Conservation (phyloP, 257 asterid species). For the Cruciata laevipes region DNA sequence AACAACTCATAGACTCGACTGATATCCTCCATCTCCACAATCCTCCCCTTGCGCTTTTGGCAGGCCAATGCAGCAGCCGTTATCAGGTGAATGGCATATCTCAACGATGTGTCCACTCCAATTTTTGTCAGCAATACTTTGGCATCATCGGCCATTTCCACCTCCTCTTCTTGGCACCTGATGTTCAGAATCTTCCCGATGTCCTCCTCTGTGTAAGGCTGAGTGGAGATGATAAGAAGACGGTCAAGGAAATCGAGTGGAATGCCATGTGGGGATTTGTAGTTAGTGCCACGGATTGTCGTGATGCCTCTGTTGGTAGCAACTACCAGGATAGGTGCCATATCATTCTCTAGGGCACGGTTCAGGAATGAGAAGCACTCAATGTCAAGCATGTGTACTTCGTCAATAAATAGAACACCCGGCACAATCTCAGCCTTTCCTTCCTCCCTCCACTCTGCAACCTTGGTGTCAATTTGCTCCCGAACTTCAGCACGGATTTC, state of each 20-base stretch:
- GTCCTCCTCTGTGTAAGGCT: slow-evolving; percentile 73
- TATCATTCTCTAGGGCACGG: slow-evolving; percentile 48
- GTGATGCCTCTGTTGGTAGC: slow-evolving; percentile 96
- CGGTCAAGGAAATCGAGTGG: slow-evolving; percentile 93
- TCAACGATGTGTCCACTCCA: slow-evolving; percentile 74
- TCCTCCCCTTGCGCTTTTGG: too few relatives aligned
- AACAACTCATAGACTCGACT: slow-evolving; percentile 28
- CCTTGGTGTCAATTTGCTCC: slow-evolving; percentile 93
- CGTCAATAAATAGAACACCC: slow-evolving; percentile 91
- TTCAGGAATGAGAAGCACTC: slow-evolving; percentile 93
- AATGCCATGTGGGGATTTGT: slow-evolving; percentile 82
- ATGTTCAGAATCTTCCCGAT: slow-evolving; percentile 78
- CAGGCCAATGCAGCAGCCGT: slow-evolving; percentile 36
- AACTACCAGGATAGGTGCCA: slow-evolving; percentile 90
- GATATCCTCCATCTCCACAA: too few relatives aligned
- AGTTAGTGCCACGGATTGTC: slow-evolving; percentile 76
- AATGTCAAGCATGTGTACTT: slow-evolving; percentile 96
- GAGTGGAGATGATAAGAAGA: slow-evolving; percentile 80
- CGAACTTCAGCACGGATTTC: slow-evolving; percentile 93
- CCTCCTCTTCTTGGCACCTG: slow-evolving; percentile 80
- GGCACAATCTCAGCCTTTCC: slow-evolving; percentile 95
- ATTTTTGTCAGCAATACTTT: slow-evolving; percentile 66
- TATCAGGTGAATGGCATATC: slow-evolving; percentile 81
- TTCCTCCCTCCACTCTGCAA: slow-evolving; percentile 99
- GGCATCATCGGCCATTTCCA: slow-evolving; percentile 87